These are phyloP conservation scores for Fusarium miscanthi DNA, from an alignment of 2,329 filamentous ascomycete species.

Conservation along the genomic window DNA sequence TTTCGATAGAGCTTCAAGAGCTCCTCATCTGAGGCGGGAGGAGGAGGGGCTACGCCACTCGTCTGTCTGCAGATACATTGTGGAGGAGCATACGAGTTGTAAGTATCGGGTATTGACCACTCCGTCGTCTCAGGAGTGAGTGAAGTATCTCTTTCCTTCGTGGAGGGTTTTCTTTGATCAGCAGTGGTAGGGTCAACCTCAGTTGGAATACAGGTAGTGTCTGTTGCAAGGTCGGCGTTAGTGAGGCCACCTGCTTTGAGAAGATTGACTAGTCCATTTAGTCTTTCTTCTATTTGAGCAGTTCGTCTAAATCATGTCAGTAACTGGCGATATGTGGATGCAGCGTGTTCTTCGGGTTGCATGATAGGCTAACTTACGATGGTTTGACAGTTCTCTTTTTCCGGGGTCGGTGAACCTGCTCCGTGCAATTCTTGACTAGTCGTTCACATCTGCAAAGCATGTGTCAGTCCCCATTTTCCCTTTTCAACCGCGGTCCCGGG, in stretches of 20 bases:
- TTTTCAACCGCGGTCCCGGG: constrained; percentile 3
- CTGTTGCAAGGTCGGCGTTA: constrained; percentile 36
- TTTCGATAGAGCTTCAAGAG: constrained; percentile 58
- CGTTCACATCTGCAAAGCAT: constrained; percentile 56
- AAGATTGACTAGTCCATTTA: constrained; percentile 62
- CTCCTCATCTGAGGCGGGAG: constrained; percentile 58
- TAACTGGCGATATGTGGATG: neutral
- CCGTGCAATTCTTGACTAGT: constrained; percentile 59
- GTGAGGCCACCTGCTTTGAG: constrained; percentile 57
- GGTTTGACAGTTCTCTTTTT: constrained; percentile 64
- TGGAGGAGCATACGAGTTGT: constrained; percentile 59
- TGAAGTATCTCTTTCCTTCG: constrained; percentile 22
- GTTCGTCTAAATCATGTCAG: constrained; percentile 54
- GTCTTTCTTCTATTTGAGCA: constrained; percentile 60
- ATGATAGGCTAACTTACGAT: constrained; percentile 55
- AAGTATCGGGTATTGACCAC: constrained; percentile 54
- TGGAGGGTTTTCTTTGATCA: constrained; percentile 43
- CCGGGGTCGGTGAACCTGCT: constrained; percentile 60
- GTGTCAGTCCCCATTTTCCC: constrained; percentile 12
- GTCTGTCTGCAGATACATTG: constrained; percentile 61
- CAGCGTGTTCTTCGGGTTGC: neutral
- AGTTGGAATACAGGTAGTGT: constrained; percentile 45
- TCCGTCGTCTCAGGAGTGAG: constrained; percentile 29
- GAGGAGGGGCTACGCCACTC: constrained; percentile 52
- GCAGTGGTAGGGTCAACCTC: constrained; percentile 42